These are phyloP conservation scores for Bruguiera parviflora DNA, from an alignment of 345 rosid species.

Conservation along the genomic window DNA sequence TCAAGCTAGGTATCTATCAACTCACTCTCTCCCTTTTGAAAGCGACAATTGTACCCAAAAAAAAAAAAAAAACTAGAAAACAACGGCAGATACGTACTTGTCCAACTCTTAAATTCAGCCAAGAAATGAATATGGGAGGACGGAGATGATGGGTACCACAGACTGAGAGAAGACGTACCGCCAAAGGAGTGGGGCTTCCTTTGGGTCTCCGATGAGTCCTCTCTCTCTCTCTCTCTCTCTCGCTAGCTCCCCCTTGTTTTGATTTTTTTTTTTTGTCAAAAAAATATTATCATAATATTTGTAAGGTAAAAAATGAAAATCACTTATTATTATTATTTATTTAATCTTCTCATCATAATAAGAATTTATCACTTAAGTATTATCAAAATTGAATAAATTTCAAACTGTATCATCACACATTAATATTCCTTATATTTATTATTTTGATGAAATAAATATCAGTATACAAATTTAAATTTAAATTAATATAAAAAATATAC, in stretches of 20 bases:
- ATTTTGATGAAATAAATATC: too few species aligned
- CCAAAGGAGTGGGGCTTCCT: constrained; percentile 22
- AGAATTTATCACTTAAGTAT: too few species aligned
- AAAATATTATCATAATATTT: too few species aligned
- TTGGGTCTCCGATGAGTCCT: neutral
- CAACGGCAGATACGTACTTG: neutral
- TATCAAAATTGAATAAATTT: too few species aligned
- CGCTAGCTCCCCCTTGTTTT: neutral
- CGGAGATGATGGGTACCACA: constrained; percentile 8
- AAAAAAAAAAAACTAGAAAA: neutral
- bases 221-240: neutral
- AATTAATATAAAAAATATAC: too few species aligned
- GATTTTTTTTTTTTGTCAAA: too few species aligned
- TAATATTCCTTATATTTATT: too few species aligned
- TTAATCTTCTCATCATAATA: too few species aligned
- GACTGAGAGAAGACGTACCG: constrained; percentile 8
- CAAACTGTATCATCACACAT: too few species aligned
- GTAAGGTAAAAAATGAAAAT: too few species aligned
- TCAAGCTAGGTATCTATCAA: constrained; percentile 9
- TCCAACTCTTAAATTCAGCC: neutral
- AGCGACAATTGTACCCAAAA: neutral
- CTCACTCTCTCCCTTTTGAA: constrained; percentile 11
- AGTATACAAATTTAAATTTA: too few species aligned
- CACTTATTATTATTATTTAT: too few species aligned
- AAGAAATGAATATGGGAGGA: neutral